Evolutionary conservation across 148 eudicot genomes (phyloP).

Genomic region (Camellia sinensis): DNA sequence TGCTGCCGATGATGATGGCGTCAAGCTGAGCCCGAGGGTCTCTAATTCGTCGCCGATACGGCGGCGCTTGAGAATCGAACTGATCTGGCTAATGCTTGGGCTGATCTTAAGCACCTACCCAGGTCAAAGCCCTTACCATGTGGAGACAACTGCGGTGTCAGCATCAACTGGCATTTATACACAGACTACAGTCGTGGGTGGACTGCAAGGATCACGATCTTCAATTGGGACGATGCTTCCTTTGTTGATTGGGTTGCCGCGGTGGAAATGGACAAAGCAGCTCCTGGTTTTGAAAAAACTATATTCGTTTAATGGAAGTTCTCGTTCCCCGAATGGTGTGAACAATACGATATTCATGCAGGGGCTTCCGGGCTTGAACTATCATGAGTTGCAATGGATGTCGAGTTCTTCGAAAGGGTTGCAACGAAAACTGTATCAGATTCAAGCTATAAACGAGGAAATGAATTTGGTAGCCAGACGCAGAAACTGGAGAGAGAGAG

Average conservation of each 20-base stretch:
- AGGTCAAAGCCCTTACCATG: conserved; percentile 77
- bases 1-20: conserved; percentile 21
- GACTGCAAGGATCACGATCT: conserved; percentile 65
- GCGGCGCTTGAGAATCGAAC: conserved; percentile 69
- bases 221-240: conserved; percentile 56
- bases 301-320: conserved; percentile 68
- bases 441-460: too few species aligned
- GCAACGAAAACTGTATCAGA: conserved; percentile 32
- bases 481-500: neutral
- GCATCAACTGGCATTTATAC: conserved; percentile 73
- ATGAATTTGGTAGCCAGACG: neutral
- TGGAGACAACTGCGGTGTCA: conserved; percentile 85
- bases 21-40: conserved; percentile 38
- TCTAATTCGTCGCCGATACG: conserved; percentile 24
- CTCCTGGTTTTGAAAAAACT: conserved; percentile 63
- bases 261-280: conserved; percentile 46
- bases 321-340: conserved; percentile 22
- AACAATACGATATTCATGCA: conserved; percentile 63
- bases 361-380: conserved; percentile 59
- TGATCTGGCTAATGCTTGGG: conserved; percentile 62
- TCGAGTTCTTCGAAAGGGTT: too few species aligned
- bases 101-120: conserved; percentile 52
- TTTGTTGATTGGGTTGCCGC: conserved; percentile 66
- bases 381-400: too few species aligned
- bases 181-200: conserved; percentile 62